Evolutionary conservation across 169 alveolate species (phyloP).

Genomic region (Plasmodium knowlesi): DNA sequence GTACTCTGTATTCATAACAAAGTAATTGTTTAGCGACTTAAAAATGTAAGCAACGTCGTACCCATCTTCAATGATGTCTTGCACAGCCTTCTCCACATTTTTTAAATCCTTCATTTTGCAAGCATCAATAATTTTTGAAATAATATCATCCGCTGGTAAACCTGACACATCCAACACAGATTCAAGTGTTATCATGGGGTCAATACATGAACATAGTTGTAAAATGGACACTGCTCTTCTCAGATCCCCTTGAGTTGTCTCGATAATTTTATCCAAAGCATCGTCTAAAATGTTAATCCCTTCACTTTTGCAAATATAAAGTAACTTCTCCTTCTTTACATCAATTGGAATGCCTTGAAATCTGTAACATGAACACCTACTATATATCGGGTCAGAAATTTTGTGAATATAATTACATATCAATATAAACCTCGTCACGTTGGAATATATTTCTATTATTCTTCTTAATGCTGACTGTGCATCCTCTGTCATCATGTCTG

Average conservation of each 20-base stretch:
- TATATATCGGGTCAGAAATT: conserved; percentile 96
- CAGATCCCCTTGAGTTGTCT: conserved; percentile 95
- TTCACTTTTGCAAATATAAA: conserved; percentile 88
- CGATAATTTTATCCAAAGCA: conserved; percentile 86
- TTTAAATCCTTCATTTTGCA: conserved; percentile 73
- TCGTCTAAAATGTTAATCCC: conserved; percentile 80
- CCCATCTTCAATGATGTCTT: conserved; percentile 69
- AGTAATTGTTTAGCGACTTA: conserved; percentile 44
- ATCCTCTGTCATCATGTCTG: conserved; percentile 99
- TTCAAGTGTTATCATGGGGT: conserved; percentile 32
- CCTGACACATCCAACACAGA: conserved; percentile 80
- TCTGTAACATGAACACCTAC: conserved; percentile 96
- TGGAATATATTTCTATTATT: conserved; percentile 96
- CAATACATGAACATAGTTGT: conserved; percentile 87
- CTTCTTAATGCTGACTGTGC: conserved; percentile 99
- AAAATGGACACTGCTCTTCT: conserved; percentile 95
- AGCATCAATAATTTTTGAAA: conserved; percentile 69
- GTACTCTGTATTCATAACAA: conserved; percentile 44
- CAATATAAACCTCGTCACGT: conserved; percentile 97
- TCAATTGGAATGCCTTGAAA: conserved; percentile 94
- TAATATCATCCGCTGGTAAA: conserved; percentile 69
- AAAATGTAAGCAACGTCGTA: conserved; percentile 71
- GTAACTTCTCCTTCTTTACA: conserved; percentile 92
- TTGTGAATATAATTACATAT: conserved; percentile 97
- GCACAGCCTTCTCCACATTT: conserved; percentile 56